phyloP scores from a whole-genome alignment of 805 yeast species.

The Schizosaccharomyces japonicus region DNA sequence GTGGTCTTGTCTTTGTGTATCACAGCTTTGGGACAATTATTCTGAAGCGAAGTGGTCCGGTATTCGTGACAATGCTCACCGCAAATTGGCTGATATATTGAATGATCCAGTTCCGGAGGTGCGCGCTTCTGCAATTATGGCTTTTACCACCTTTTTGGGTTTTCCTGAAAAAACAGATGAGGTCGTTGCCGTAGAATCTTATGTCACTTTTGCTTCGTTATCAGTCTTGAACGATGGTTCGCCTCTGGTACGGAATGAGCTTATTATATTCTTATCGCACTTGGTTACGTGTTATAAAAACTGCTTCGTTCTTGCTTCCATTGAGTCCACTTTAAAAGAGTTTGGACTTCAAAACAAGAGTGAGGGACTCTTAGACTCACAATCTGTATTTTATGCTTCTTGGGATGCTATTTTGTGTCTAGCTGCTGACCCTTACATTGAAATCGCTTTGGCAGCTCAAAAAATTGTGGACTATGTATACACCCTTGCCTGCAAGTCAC shows the following conservation, averaged over 20 bases:
- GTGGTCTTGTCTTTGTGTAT: slow-evolving; percentile 65
- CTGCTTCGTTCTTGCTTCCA: slow-evolving; percentile 63
- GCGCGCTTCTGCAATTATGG: slow-evolving; percentile 55
- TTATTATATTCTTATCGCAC: slow-evolving; percentile 50
- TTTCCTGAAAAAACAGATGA: slow-evolving; percentile 11
- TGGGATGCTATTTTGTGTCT: slow-evolving; percentile 69
- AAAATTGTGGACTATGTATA: slow-evolving; percentile 52
- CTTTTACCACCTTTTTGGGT: slow-evolving; percentile 46
- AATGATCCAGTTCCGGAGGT: slow-evolving; percentile 91
- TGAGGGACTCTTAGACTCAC: neutral
- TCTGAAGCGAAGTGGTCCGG: slow-evolving; percentile 54
- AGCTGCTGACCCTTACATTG: slow-evolving; percentile 71
- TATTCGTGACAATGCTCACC: slow-evolving; percentile 37
- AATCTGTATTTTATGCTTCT: slow-evolving; percentile 51
- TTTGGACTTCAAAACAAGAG: neutral
- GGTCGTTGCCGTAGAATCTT: slow-evolving; percentile 15
- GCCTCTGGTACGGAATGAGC: slow-evolving; percentile 66
- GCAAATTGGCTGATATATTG: slow-evolving; percentile 31
- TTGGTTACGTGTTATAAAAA: slow-evolving; percentile 45
- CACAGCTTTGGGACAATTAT: slow-evolving; percentile 51
- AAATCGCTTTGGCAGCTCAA: slow-evolving; percentile 50
- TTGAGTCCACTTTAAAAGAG: slow-evolving; percentile 38
- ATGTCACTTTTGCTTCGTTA: slow-evolving; percentile 43
- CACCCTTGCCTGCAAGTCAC: slow-evolving; percentile 37
- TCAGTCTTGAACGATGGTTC: slow-evolving; percentile 67